Evolutionary conservation across 1,139 yeast genomes (phyloP), one percentile per base, ranked within the genome.

Genomic region (Blastobotrys persicus): DNA sequence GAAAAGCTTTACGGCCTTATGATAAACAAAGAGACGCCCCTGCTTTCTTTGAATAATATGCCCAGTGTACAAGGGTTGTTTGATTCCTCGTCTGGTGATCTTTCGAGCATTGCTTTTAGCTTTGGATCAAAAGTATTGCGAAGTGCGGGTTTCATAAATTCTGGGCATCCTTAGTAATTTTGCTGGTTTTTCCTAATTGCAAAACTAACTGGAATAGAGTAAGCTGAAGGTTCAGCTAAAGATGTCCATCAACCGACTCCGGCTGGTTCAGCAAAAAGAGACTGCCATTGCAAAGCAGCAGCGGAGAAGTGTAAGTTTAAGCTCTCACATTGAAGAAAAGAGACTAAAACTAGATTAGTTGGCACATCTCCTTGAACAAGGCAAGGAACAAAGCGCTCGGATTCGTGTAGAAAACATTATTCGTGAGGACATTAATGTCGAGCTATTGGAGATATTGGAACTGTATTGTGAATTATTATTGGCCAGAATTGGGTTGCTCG

Each of bases 371-470:
- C 70, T 89, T 47, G 72, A 76, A 4, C 76, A 73, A 44, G 89
- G 91, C 4, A 88, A 87, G 63, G 92, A 88, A 56, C 83, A 85
- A 49, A 86, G 91, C 60, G 96, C 96, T 17, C 78, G 79, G 52
- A 88, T 89, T 52, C 71, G 95, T 47, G 95, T 88, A 2, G 96
- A 89, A 59, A 86, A 87, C 60, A 79, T 89, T 51, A 87, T 91
- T 23, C 77, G 92, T 32, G 95, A 88, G 59, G 97, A 91, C 63
- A 80, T 88, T 43, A 81, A 85, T 61, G 79, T 87, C 18, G 97
- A 91, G 66, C 70, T 91, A 18, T 73, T 88, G 50, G 97, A 91
- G 66, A 78, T 79, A 43, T 69, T 89, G 45, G 96, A 88, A 66
- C 72, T 91, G 20, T 88, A 88, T 65, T 85, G 96, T 63, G 96